Evolutionary conservation across 352 stramenopile genomes (phyloP).

Genomic region (Phytophthora pinifolia): DNA sequence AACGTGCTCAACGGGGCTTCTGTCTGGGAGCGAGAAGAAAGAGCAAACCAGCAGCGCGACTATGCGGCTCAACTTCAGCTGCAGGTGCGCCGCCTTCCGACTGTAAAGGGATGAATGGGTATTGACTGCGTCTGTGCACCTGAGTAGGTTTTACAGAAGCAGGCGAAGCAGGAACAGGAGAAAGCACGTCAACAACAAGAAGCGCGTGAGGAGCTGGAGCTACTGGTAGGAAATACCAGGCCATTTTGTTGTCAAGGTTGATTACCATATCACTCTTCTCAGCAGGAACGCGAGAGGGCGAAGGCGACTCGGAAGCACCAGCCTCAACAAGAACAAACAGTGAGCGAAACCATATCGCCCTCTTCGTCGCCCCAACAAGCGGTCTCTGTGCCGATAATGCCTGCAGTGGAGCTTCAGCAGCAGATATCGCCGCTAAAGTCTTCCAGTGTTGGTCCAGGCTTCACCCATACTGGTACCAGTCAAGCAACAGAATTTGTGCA

Average conservation of each 20-base stretch:
- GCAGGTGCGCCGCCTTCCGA: slow-evolving; percentile 31
- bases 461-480: not conserved
- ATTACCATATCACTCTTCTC: no score
- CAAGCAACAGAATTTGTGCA: not conserved
- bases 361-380: slow-evolving; percentile 1
- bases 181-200: slow-evolving; percentile 42
- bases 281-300: slow-evolving; percentile 18
- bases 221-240: slow-evolving; percentile 24
- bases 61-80: slow-evolving; percentile 71
- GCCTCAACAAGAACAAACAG: slow-evolving; percentile 10
- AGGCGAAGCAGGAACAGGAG: slow-evolving; percentile 43
- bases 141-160: slow-evolving; percentile 44
- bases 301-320: slow-evolving; percentile 19
- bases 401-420: slow-evolving; percentile 4
- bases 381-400: slow-evolving; percentile 1
- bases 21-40: slow-evolving; percentile 53
- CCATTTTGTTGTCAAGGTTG: not conserved
- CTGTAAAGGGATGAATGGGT: not conserved
- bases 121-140: not conserved
- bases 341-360: not conserved
- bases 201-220: slow-evolving; percentile 51
- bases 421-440: slow-evolving; percentile 3
- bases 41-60: slow-evolving; percentile 51
- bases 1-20: slow-evolving; percentile 42
- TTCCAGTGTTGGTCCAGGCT: not conserved